Evolutionary conservation across 176 grass and related monocot species (phyloP), one percentile per base, ranked within the genome.

Genomic region (sorghum (Sorghum bicolor)): DNA sequence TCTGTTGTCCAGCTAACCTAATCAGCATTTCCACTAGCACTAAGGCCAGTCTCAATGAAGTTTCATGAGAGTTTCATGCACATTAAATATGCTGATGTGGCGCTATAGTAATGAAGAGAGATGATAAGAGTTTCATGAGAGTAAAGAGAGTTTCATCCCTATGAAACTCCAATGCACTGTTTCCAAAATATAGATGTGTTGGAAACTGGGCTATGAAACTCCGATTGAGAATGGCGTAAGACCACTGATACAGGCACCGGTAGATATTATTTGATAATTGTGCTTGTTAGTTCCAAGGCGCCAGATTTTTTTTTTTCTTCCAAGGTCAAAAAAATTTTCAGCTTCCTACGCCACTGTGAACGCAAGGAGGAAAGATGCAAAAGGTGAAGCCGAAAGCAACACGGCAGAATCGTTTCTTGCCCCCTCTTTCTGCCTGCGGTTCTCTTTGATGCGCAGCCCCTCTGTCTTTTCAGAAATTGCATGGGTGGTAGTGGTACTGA

Each of bases 301-400:
- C 22, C 70, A 22, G 30, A 25, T 69, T 64, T 86, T 58, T 40
- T 63, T 63, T 64, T 85, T 58, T 40, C 14, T 62, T 25, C 22
- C 55, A 1, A 73, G 39, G 26, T 70, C 26, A 31, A 67, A 45
- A 34, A 72, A 47, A 40, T 4, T 4, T 32, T 44, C 63, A 33
- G 64, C 11, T 15, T 3, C 17, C 63, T 40, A 22, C 62, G 20
- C 53, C 77, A 38, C 41, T 89, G 88, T 77, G 83, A 90, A 83
- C 79, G 12, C 72, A 37, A 32, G 53, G 12, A 29, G 53, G 70
- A 78, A 36, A 86, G 37, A 45, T 14, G 10, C 36, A 31, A 83
- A 90, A 86, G 80, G 20, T 20, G 65, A 72, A 65, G 74, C 84
- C 83, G 79, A 86, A 90, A 86, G 88, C 73, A 83, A 86, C 83